Evolutionary conservation across 2,329 filamentous ascomycete species (phyloP).

Genomic region (Aspergillus vadensis): DNA sequence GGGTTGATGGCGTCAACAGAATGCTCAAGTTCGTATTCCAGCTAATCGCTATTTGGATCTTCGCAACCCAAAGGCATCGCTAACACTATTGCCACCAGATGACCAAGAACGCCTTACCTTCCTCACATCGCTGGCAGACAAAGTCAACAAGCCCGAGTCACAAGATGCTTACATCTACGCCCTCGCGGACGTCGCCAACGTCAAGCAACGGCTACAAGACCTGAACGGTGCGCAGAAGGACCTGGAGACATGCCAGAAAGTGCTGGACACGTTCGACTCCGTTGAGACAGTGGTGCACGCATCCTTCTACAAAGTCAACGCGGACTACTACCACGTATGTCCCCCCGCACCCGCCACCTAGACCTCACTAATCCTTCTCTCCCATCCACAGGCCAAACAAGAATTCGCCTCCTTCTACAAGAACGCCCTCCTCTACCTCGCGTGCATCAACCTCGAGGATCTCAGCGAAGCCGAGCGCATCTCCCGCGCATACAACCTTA

Average conservation of each 20-base stretch:
- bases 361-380: not conserved
- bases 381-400: slow-evolving; percentile 62
- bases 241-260: slow-evolving; percentile 81
- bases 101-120: slow-evolving; percentile 84
- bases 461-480: slow-evolving; percentile 75
- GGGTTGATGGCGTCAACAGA: slow-evolving; percentile 84
- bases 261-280: slow-evolving; percentile 88
- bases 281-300: slow-evolving; percentile 96
- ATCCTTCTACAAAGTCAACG: slow-evolving; percentile 92
- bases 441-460: slow-evolving; percentile 82
- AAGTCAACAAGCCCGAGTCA: slow-evolving; percentile 87
- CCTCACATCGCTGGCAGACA: slow-evolving; percentile 77
- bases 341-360: not conserved
- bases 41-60: not conserved
- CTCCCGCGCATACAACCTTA: slow-evolving; percentile 85
- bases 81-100: slow-evolving; percentile 56
- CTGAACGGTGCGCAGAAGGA: slow-evolving; percentile 82
- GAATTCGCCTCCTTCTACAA: slow-evolving; percentile 97
- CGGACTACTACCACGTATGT: slow-evolving; percentile 83
- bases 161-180: slow-evolving; percentile 97
- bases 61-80: not conserved
- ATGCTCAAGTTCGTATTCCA: slow-evolving; percentile 52
- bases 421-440: slow-evolving; percentile 95
- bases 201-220: slow-evolving; percentile 79
- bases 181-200: slow-evolving; percentile 82